Evolutionary conservation across 345 rosid genomes (phyloP), one percentile per base, ranked within the genome.

Genomic region (Abelmoschus esculentus): DNA sequence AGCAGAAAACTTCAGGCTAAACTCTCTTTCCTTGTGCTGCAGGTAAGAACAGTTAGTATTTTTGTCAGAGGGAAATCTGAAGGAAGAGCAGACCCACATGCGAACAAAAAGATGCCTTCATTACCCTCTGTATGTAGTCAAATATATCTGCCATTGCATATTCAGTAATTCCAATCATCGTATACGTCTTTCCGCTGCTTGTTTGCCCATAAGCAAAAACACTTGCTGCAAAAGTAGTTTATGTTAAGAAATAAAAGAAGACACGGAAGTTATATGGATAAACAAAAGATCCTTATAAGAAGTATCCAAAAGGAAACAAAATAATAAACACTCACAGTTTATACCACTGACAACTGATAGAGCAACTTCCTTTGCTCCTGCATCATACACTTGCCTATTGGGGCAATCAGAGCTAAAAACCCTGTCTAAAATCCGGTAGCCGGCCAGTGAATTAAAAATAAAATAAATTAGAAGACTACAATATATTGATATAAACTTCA

Each of bases 311-410:
- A 3, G 32, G 31, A 34, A 34, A 34, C 38, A 34, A 34, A 36
- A 36, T 7, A 15, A 53, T 4, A 56, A 56, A n/a, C 61, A 56
- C 32, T 26, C 34, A 56, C 61, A 56, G 34, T 56, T 56, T 56
- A 56, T 56, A 56, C 61, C 61, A 10, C 61, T 56, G 61, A 56
- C 61, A 56, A 56, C 61, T 56, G 61, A 56, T 22, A 56, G 32
- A 56, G 13, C 61, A 56, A 56, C 32, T 26, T 56, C 61, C 32
- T 56, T 56, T 22, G n/a, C 61, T 56, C 61, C 61, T 56, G 61
- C 31, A 22, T 56, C 61, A 56, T 56, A 56, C n/a, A 56, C 61
- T 56, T 56, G 61, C 61, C 5, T 56, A 26, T 26, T 56, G 61
- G 15, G n/a, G 61, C 61, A 56, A 22, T 56, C 61, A 6, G 61